Evolutionary conservation across 2,329 filamentous ascomycete genomes (phyloP).

Genomic region (Pseudodiploospora longispora): DNA sequence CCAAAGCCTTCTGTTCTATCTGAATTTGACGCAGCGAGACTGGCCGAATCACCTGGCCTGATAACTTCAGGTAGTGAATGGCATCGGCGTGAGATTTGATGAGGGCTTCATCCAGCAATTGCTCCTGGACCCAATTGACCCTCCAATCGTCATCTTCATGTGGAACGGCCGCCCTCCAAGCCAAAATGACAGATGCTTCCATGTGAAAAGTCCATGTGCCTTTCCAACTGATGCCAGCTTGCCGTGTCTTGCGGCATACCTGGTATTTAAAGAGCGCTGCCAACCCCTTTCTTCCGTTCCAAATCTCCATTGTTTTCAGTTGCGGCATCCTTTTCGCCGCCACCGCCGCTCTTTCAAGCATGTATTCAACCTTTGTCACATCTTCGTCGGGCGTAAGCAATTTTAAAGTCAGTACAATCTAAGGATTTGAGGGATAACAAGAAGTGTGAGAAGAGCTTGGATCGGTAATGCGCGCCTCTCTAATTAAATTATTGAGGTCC

Average conservation of each 20-base stretch:
- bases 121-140: conserved; percentile 7
- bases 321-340: conserved; percentile 20
- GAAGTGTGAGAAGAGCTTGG: too few relatives aligned
- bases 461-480: too few relatives aligned
- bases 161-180: conserved; percentile 12
- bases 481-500: too few relatives aligned
- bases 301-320: conserved; percentile 24
- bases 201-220: conserved; percentile 8
- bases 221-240: conserved; percentile 10
- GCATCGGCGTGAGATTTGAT: conserved; percentile 13
- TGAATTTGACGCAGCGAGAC: conserved; percentile 11
- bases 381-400: conserved; percentile 13
- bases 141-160: background rate
- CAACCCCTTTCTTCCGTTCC: conserved; percentile 19
- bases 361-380: conserved; percentile 10
- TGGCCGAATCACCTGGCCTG: conserved; percentile 7
- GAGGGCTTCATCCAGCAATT: conserved; percentile 2
- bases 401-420: conserved; percentile 19
- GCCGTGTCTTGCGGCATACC: background rate
- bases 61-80: conserved; percentile 11
- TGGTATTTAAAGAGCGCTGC: conserved; percentile 17
- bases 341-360: conserved; percentile 18
- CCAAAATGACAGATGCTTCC: conserved; percentile 4
- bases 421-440: too few relatives aligned
- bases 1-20: conserved; percentile 7